phyloP scores from a whole-genome alignment of 768 basidiomycete species.

The Leccinellum albellum region DNA sequence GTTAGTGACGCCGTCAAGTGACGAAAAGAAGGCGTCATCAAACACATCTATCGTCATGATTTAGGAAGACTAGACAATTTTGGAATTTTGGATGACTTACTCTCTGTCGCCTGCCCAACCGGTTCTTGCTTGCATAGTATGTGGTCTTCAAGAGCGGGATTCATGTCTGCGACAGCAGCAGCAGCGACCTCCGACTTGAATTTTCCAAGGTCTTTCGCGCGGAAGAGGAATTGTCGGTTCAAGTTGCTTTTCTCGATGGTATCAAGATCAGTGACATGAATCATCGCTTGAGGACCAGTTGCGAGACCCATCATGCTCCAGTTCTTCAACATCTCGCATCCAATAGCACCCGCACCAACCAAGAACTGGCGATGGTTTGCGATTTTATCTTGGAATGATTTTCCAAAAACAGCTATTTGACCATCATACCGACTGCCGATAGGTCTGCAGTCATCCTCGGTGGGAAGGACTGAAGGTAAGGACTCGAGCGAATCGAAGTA shows the following conservation, averaged over 20 bases:
- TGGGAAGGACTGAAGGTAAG: constrained; percentile 68
- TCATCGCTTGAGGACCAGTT: constrained; percentile 69
- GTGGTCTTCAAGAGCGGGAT: constrained; percentile 82
- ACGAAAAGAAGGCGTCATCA: constrained; percentile 81
- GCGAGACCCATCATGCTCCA: constrained; percentile 99
- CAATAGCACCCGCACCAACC: constrained; percentile 98
- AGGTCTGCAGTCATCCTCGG: constrained; percentile 82
- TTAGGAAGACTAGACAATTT: constrained; percentile 11
- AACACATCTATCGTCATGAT: constrained; percentile 61
- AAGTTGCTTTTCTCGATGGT: constrained; percentile 99
- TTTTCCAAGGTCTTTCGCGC: constrained; percentile 91
- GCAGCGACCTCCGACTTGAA: constrained; percentile 97
- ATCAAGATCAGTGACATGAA: constrained; percentile 95
- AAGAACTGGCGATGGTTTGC: constrained; percentile 89
- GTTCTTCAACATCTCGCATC: constrained; percentile 99
- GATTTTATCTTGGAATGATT: constrained; percentile 88
- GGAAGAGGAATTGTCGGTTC: constrained; percentile 97
- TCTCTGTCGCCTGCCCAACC: constrained; percentile 89
- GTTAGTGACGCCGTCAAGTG: constrained; percentile 92
- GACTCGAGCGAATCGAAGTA: constrained; percentile 99
- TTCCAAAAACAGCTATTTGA: constrained; percentile 96
- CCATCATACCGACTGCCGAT: constrained; percentile 83
- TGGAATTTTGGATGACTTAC: constrained; percentile 43
- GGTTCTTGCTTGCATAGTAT: constrained; percentile 88
- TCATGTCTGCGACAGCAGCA: constrained; percentile 91